Conservation (phyloP, 179 eudicot species). For the Patellifolia procumbens region DNA sequence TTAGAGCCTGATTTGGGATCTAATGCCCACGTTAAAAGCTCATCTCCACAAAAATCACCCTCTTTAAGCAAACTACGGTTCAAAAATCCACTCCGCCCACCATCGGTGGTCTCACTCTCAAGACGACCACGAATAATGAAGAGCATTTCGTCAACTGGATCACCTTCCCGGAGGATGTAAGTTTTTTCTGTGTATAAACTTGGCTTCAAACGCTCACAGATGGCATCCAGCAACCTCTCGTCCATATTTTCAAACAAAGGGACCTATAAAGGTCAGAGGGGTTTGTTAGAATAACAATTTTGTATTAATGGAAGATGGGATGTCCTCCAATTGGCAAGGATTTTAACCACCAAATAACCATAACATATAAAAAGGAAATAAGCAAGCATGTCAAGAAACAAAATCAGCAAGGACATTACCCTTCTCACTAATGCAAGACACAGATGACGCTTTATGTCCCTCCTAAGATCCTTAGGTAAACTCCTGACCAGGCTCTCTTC, state of each 20-base stretch:
- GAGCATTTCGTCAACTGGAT: conserved; percentile 93
- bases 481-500: conserved; percentile 77
- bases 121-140: conserved; percentile 91
- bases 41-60: conserved; percentile 89
- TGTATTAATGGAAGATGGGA: too few relatives aligned
- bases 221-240: conserved; percentile 84
- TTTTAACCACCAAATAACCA: too few relatives aligned
- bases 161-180: conserved; percentile 84
- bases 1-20: conserved; percentile 86
- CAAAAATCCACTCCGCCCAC: conserved; percentile 86
- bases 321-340: not conserved
- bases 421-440: conserved; percentile 86
- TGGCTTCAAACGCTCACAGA: conserved; percentile 86
- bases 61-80: conserved; percentile 80
- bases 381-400: not conserved
- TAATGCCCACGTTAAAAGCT: conserved; percentile 87
- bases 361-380: not conserved
- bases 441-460: conserved; percentile 95
- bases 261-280: conserved; percentile 40
- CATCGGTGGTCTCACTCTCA: conserved; percentile 90
- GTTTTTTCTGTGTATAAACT: conserved; percentile 71
- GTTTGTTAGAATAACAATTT: not conserved
- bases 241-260: conserved; percentile 93
- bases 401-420: conserved; percentile 42
- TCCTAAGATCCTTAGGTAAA: conserved; percentile 82